Evolutionary conservation across 2,329 filamentous ascomycete species (phyloP).

Genomic region (Escovopsis sp.): DNA sequence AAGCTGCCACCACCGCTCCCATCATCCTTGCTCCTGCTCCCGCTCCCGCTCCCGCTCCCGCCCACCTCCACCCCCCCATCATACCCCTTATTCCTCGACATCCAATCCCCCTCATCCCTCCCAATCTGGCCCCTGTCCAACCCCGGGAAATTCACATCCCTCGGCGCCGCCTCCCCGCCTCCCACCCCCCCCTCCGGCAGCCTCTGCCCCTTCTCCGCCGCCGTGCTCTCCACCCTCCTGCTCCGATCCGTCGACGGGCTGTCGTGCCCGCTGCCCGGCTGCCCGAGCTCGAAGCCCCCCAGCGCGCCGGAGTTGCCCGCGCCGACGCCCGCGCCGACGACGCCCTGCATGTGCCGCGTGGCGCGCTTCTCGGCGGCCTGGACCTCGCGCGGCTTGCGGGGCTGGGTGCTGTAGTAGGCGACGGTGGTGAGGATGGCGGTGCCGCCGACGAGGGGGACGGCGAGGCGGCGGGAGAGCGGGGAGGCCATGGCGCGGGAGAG

Average conservation of each 20-base stretch:
- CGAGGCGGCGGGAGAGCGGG: neutral
- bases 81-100: neutral
- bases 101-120: neutral
- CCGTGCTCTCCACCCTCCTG: constrained; percentile 10
- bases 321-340: neutral
- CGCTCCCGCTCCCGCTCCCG: neutral
- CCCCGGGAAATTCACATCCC: constrained; percentile 13
- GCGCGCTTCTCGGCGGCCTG: neutral
- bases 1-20: too few relatives aligned
- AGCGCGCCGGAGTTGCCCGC: neutral
- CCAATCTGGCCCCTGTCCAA: constrained; percentile 4
- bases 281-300: neutral
- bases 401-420: neutral
- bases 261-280: neutral
- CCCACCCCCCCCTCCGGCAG: constrained; percentile 19
- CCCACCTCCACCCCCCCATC: constrained; percentile 1
- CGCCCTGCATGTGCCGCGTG: neutral
- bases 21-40: neutral
- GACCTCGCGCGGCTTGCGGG: neutral
- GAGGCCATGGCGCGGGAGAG: too few relatives aligned
- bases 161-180: constrained; percentile 15
- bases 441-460: neutral
- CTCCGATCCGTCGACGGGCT: constrained; percentile 5
- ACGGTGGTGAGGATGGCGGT: neutral
- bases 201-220: constrained; percentile 18